Evolutionary conservation across 1,284 basidiomycete species (phyloP).

Genomic region (Lentinula novae-zelandiae): DNA sequence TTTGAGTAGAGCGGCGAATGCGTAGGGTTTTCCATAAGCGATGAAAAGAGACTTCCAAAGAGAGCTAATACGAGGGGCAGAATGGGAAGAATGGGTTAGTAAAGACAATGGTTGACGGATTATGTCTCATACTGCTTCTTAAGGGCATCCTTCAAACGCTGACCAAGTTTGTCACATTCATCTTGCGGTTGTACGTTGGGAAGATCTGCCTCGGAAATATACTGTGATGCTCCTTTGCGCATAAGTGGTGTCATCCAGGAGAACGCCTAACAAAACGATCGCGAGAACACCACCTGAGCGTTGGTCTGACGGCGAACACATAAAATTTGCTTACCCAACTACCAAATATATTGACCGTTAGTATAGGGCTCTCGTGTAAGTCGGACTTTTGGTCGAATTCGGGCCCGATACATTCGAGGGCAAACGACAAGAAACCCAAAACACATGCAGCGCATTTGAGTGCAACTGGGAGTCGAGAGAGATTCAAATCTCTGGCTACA

Average conservation of each 20-base stretch:
- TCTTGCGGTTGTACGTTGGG: constrained; percentile 66
- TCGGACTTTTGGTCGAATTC: constrained; percentile 44
- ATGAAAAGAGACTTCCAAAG: constrained; percentile 72
- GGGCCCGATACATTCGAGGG: constrained; percentile 70
- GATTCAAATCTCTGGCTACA: constrained; percentile 26
- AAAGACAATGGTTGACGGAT: neutral
- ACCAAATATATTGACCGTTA: constrained; percentile 84
- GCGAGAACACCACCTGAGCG: neutral
- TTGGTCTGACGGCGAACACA: neutral
- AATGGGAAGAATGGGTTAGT: no score
- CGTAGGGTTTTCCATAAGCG: constrained; percentile 80
- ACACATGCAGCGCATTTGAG: constrained; percentile 46
- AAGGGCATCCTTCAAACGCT: constrained; percentile 58
- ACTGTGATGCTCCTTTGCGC: constrained; percentile 58
- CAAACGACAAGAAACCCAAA: constrained; percentile 57
- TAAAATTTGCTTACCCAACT: constrained; percentile 41
- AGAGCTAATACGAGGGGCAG: constrained; percentile 32
- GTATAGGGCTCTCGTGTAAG: constrained; percentile 62
- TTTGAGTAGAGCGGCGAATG: constrained; percentile 68
- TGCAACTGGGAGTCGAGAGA: constrained; percentile 33
- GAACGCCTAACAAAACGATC: constrained; percentile 44
- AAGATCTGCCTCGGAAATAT: constrained; percentile 77
- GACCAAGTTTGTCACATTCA: constrained; percentile 69
- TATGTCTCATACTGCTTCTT: constrained; percentile 48
- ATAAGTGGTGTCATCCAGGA: constrained; percentile 79